These are phyloP conservation scores for Suillus placidus DNA, from an alignment of 768 basidiomycete genomes.

Conservation along the genomic window DNA sequence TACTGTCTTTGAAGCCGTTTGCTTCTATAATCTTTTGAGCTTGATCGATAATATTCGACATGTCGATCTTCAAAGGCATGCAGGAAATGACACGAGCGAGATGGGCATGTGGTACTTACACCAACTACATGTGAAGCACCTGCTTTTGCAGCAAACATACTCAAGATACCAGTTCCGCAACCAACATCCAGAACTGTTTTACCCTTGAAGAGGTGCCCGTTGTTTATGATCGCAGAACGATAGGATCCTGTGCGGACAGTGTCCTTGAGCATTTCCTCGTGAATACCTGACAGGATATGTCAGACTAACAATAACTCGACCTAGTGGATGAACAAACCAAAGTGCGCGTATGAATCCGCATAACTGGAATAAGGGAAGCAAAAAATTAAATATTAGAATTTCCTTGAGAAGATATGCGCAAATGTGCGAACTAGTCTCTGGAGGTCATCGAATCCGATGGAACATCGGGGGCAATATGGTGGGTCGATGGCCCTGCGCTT, in stretches of 20 bases:
- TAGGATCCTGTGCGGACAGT: constrained; percentile 93
- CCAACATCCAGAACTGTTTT: constrained; percentile 98
- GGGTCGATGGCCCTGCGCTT: constrained; percentile 33
- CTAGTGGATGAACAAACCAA: constrained; percentile 54
- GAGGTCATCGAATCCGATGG: constrained; percentile 69
- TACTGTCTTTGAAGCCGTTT: constrained; percentile 95
- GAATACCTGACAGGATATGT: constrained; percentile 66
- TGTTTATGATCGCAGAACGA: constrained; percentile 92
- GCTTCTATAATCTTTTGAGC: constrained; percentile 95
- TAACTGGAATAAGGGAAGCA: constrained; percentile 60
- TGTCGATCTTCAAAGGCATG: constrained; percentile 75
- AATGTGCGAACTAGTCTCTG: constrained; percentile 77
- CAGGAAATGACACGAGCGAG: constrained; percentile 12
- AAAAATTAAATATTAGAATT: constrained; percentile 39
- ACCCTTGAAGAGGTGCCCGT: constrained; percentile 92
- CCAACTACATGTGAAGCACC: constrained; percentile 94
- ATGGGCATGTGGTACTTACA: constrained; percentile 46
- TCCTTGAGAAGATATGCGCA: constrained; percentile 25
- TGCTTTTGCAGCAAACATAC: constrained; percentile 97
- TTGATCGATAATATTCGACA: constrained; percentile 99
- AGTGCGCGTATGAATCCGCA: constrained; percentile 95
- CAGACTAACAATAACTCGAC: constrained; percentile 1
- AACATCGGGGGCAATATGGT: constrained; percentile 13
- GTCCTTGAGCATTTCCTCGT: constrained; percentile 99
- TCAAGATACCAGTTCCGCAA: constrained; percentile 96